Evolutionary conservation across 2,329 filamentous ascomycete species (phyloP), one percentile per base, ranked within the genome.

Genomic region (Trichophyton rubrum): DNA sequence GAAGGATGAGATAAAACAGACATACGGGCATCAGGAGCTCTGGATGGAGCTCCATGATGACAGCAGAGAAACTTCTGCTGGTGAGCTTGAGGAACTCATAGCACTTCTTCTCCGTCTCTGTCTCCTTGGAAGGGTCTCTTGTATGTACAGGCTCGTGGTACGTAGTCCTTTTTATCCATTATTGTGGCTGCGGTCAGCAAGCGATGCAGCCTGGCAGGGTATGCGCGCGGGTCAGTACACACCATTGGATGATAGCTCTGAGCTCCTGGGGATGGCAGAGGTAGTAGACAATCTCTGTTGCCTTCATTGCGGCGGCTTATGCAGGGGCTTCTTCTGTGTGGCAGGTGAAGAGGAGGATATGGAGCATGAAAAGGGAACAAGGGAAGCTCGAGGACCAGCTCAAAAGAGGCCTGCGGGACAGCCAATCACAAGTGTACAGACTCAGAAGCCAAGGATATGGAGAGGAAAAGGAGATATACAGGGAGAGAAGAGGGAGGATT

Each of bases 101-200:
- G 79, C 93, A 97, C 79, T 85, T 80, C 73, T 84, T 83, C 63
- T 95, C 81, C 15, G 86, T 86, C 59, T 80, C 78, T 30, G 85
- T 80, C 75, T 97, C 93, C 66, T 88, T 88, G 63, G 80, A 79
- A 65, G 83, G 80, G 70, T 96, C 82, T 71, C 92, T 89, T 71
- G 81, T 83, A 78, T 97, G 90, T 20, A 96, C 90, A 11, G 93
- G 87, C 65, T 95, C 90, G 78, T 97, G 93, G 90, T 91, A 97
- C 68, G 95, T 78, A 78, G 95, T 96, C 90, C 90, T 96, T 41
- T 20, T 13, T 38, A 17, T 27, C 24, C 24, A 11, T 35, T 3
- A 35, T 35, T 3, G 24, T 27, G 24, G 24, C 2, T 56, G 1
- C n/a, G 40, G 41, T 59, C 27, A 41, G 56, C 27, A 3, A 3